A percentile compares a stretch with the other conserved stretches of the same genome.
These are phyloP conservation scores for Vitis riparia DNA, from an alignment of 164 flowering plant genomes.

Conservation along the genomic window DNA sequence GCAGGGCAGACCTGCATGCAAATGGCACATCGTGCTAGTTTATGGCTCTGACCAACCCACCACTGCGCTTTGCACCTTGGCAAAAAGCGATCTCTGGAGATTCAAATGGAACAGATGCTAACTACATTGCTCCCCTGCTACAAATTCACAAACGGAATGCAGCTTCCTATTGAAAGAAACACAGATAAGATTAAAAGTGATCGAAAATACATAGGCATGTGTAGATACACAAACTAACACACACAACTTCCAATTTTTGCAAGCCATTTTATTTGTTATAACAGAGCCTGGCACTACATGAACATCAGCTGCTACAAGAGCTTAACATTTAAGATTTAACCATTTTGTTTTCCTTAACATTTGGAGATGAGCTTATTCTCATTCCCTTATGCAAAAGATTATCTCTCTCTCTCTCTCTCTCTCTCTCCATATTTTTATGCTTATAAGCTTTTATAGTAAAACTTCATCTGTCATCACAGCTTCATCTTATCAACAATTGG, in stretches of 20 bases:
- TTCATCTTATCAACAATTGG: too few species aligned
- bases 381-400: too few species aligned
- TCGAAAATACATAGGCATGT: neutral
- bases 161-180: conserved; percentile 30
- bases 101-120: conserved; percentile 77
- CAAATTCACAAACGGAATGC: conserved; percentile 20
- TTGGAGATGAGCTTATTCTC: too few species aligned
- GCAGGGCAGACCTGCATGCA: conserved; percentile 79
- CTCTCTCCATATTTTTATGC: too few species aligned
- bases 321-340: neutral
- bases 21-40: conserved; percentile 59
- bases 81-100: conserved; percentile 74
- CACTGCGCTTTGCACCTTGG: conserved; percentile 25
- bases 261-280: neutral
- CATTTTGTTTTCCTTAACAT: too few species aligned
- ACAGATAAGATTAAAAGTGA: neutral
- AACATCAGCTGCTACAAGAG: neutral
- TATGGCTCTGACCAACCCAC: conserved; percentile 40
- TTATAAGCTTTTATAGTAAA: too few species aligned
- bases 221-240: too few species aligned
- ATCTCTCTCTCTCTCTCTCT: too few species aligned
- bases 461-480: too few species aligned
- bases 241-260: neutral
- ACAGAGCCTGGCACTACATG: neutral
- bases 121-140: conserved; percentile 53